These are phyloP conservation scores for Termitomyces sp. DNA, from an alignment of 768 basidiomycete genomes.

Conservation along the genomic window DNA sequence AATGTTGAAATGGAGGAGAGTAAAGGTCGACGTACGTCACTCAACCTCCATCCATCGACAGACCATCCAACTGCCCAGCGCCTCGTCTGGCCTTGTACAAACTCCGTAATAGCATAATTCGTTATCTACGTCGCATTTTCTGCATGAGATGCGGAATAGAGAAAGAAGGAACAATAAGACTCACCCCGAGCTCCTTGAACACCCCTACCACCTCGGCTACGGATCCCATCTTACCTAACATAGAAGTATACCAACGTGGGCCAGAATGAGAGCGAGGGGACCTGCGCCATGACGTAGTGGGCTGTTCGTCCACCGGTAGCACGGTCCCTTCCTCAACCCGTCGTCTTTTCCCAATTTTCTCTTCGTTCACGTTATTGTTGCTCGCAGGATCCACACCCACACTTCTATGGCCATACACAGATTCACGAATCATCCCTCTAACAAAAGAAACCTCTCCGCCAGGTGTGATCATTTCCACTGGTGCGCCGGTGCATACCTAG, in stretches of 20 bases:
- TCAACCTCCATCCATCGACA: slow-evolving; percentile 55
- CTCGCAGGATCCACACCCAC: background rate
- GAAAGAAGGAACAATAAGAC: slow-evolving; percentile 2
- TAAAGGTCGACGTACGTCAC: slow-evolving; percentile 59
- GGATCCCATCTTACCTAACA: slow-evolving; percentile 86
- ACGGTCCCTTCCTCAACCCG: background rate
- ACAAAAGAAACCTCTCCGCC: slow-evolving; percentile 89
- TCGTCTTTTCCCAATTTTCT: background rate
- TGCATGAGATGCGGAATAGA: background rate
- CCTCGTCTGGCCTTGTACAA: slow-evolving; percentile 82
- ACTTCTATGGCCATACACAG: slow-evolving; percentile 33
- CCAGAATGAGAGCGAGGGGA: no score
- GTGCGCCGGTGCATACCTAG: slow-evolving; percentile 83
- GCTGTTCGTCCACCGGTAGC: background rate
- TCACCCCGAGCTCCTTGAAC: slow-evolving; percentile 39
- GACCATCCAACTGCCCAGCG: slow-evolving; percentile 97
- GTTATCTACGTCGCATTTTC: slow-evolving; percentile 48
- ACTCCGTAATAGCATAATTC: slow-evolving; percentile 84
- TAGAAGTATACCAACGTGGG: slow-evolving; percentile 86
- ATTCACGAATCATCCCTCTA: slow-evolving; percentile 67
- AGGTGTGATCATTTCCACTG: slow-evolving; percentile 82
- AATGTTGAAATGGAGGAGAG: background rate
- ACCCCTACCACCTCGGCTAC: slow-evolving; percentile 56
- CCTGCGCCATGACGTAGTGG: background rate
- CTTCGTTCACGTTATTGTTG: background rate